Percentiles rank a stretch among this genome's conserved stretches.
Conservation (phyloP, 495 filamentous ascomycete species). For the Neurospora sp. region DNA sequence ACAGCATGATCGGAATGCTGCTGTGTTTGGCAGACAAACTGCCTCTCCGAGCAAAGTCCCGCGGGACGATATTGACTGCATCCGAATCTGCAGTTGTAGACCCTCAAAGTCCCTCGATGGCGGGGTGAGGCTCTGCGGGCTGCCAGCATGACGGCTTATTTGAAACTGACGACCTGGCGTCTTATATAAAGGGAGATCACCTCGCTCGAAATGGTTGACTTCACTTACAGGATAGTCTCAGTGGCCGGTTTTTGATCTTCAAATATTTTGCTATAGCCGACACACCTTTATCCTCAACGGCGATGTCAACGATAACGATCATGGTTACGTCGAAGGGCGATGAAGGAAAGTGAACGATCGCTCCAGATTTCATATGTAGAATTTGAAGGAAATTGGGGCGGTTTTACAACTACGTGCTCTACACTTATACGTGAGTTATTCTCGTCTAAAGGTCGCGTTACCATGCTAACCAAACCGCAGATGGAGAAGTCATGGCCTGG, state of each 20-base stretch:
- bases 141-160: not conserved
- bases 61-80: not conserved
- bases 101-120: not conserved
- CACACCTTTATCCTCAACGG: not conserved
- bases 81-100: not conserved
- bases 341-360: not conserved
- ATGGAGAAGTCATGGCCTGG: not conserved
- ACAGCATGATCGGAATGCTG: not conserved
- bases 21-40: not conserved
- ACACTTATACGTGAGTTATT: not conserved
- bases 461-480: not conserved
- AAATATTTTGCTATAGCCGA: not conserved
- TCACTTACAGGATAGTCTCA: not conserved
- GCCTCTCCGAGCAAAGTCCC: not conserved
- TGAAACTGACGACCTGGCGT: not conserved
- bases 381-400: not conserved
- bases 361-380: not conserved
- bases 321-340: not conserved
- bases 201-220: not conserved
- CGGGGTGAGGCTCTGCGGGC: not conserved
- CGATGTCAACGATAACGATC: not conserved
- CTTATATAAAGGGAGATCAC: not conserved
- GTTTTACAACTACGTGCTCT: not conserved
- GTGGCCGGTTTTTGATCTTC: not conserved
- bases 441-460: not conserved